Conservation (phyloP, 2,329 filamentous ascomycete genomes). For the Venturia aucupariae region DNA sequence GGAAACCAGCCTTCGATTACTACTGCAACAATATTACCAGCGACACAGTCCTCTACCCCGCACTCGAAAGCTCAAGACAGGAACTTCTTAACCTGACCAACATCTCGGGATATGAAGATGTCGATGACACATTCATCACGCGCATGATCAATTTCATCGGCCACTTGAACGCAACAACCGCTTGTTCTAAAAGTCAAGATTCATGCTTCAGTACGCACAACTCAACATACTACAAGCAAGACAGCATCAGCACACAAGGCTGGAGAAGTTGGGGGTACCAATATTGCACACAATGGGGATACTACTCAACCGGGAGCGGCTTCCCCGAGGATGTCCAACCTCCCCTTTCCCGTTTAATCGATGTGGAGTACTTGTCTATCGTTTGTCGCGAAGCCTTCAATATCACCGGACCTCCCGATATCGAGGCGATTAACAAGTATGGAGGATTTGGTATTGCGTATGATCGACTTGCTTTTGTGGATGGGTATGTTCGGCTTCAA, state of each 20-base stretch:
- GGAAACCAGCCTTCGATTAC: constrained; percentile 38
- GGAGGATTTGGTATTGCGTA: constrained; percentile 66
- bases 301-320: constrained; percentile 62
- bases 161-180: constrained; percentile 41
- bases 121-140: constrained; percentile 35
- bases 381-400: constrained; percentile 62
- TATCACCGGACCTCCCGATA: constrained; percentile 53
- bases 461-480: constrained; percentile 65
- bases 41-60: constrained; percentile 33
- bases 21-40: constrained; percentile 50
- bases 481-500: constrained; percentile 25
- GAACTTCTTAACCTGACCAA: constrained; percentile 21
- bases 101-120: constrained; percentile 18
- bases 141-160: constrained; percentile 49
- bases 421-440: constrained; percentile 63
- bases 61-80: neutral
- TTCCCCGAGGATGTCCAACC: constrained; percentile 56
- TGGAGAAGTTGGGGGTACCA: constrained; percentile 51
- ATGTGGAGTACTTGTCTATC: constrained; percentile 51
- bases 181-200: constrained; percentile 39
- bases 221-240: constrained; percentile 35
- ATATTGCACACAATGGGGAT: constrained; percentile 60
- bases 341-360: constrained; percentile 61
- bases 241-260: constrained; percentile 31
- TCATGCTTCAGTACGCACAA: constrained; percentile 44